A percentile compares a stretch with the other conserved stretches of the same genome.
Evolutionary conservation across 1,284 basidiomycete genomes (phyloP).

Genomic region (Caloboletus firmus): DNA sequence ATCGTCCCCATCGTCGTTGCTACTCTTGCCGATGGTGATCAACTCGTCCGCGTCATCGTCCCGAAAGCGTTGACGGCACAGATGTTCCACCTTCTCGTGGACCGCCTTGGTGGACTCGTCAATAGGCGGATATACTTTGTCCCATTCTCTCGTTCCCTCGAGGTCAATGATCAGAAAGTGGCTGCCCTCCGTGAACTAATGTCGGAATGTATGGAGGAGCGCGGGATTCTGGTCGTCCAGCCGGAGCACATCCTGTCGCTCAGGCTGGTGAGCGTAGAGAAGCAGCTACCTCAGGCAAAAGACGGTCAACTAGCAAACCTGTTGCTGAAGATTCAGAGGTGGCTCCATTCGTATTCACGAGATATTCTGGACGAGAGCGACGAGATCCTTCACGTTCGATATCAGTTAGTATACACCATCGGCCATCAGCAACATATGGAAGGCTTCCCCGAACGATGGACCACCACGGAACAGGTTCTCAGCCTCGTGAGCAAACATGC

Average conservation of each 20-base stretch:
- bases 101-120: constrained; percentile 43
- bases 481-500: not conserved
- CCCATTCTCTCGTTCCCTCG: constrained; percentile 47
- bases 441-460: not conserved
- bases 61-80: constrained; percentile 39
- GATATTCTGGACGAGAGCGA: not conserved
- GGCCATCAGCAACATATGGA: not conserved
- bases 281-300: constrained; percentile 5
- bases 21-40: constrained; percentile 42
- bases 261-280: constrained; percentile 45
- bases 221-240: constrained; percentile 48
- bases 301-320: not conserved
- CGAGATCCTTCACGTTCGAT: not conserved
- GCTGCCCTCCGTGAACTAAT: constrained; percentile 28
- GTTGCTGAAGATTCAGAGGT: not conserved
- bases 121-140: constrained; percentile 50
- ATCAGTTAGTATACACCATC: not conserved
- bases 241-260: constrained; percentile 57
- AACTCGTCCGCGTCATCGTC: constrained; percentile 28
- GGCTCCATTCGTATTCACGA: constrained; percentile 9
- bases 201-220: constrained; percentile 38
- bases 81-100: constrained; percentile 51
- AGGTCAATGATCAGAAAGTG: constrained; percentile 10
- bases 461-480: not conserved
- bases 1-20: constrained; percentile 48